Evolutionary conservation across 805 yeast species (phyloP), one percentile per base, ranked within the genome.

Genomic region (Metschnikowia bowlesiae): DNA sequence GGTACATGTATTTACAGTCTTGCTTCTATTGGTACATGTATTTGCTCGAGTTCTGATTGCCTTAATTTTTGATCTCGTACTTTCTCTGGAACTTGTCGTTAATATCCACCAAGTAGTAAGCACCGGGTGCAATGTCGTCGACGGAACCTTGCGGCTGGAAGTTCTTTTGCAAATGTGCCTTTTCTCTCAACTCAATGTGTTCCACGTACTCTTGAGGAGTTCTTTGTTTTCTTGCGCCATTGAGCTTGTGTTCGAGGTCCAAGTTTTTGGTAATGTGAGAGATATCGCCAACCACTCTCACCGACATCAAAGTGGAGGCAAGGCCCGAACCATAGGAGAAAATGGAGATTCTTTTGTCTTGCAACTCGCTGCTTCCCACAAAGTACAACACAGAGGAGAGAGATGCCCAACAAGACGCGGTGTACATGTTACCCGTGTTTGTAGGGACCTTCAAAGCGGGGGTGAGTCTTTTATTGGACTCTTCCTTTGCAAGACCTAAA

Each of bases 311-410:
- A 37, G 96, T 82, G 14, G 98, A 80, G 41, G 99, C 99, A 55
- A 94, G 81, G 65, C 99, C 99, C 13, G 98, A 92, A 60, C 99
- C 99, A 71, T 94, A 94, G 18, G 99, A 94, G 78, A 91, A 94
- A 62, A 91, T 68, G 61, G 96, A 95, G 64, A 94, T 78, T 70
- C 97, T 83, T 78, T 90, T 89, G 62, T 80, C 81, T 69, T 85
- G 89, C 61, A 92, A 79, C 48, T 79, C 73, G 42, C 84, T 94
- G 49, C 80, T 78, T 40, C 89, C 91, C 55, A 85, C 86, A 65
- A 77, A 87, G 66, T 79, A 82, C 61, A 94, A 76, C 57, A 89
- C 74, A 11, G 98, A 92, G 32, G 92, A 79, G 52, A 94, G 79
- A 7, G 96, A 81, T 34, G 96, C 84, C 80, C 87, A 94, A 44